Evolutionary conservation across 2,329 filamentous ascomycete species (phyloP).

Genomic region (Metarhizium sp.): DNA sequence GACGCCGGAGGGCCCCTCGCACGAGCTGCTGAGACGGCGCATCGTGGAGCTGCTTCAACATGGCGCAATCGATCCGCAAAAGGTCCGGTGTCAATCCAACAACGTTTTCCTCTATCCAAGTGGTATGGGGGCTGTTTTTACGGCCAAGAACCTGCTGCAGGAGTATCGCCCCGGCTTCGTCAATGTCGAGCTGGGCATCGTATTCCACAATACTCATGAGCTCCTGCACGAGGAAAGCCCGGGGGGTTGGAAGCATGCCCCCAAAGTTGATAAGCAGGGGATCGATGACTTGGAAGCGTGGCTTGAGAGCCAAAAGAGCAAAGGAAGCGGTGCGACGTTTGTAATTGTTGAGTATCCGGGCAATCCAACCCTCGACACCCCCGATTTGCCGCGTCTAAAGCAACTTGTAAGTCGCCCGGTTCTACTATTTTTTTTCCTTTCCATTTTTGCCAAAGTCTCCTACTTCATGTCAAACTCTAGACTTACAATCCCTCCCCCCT

Average conservation of each 20-base stretch:
- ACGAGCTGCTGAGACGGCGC: slow-evolving; percentile 28
- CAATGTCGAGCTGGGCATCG: slow-evolving; percentile 37
- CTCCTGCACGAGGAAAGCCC: slow-evolving; percentile 35
- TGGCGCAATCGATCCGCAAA: slow-evolving; percentile 22
- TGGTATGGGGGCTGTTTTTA: slow-evolving; percentile 44
- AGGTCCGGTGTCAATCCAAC: slow-evolving; percentile 13
- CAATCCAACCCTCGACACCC: slow-evolving; percentile 25
- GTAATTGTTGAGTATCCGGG: slow-evolving; percentile 36
- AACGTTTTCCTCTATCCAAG: slow-evolving; percentile 46
- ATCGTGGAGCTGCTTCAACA: slow-evolving; percentile 32
- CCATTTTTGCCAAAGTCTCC: neutral
- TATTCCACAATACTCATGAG: slow-evolving; percentile 41
- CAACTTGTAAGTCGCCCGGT: slow-evolving; percentile 23
- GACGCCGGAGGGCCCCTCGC: slow-evolving; percentile 27
- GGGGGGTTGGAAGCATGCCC: slow-evolving; percentile 37
- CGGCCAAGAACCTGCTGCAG: slow-evolving; percentile 28
- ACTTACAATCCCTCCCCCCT: neutral
- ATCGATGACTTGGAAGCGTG: slow-evolving; percentile 35
- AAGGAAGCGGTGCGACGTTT: slow-evolving; percentile 31
- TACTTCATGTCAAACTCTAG: neutral
- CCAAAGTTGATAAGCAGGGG: slow-evolving; percentile 29
- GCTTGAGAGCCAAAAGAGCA: slow-evolving; percentile 29
- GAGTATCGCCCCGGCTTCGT: slow-evolving; percentile 20
- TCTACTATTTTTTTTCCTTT: neutral
- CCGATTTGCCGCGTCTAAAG: slow-evolving; percentile 25